Percentiles rank a stretch among this genome's conserved stretches.
Conservation (phyloP, 495 filamentous ascomycete species). For the Talaromyces thailandensis region DNA sequence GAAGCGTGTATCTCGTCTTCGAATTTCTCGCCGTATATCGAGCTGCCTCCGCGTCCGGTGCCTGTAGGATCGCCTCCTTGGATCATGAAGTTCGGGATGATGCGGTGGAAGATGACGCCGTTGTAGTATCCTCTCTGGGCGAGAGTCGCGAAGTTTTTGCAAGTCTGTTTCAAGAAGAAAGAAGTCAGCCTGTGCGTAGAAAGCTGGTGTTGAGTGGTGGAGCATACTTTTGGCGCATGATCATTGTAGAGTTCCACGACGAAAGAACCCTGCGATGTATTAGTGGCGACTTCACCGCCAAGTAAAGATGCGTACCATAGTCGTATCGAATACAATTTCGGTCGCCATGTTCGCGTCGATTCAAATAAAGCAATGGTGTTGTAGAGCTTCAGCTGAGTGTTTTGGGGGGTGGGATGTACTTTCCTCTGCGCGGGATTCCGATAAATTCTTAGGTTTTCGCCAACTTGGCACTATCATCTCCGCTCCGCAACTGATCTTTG, state of each 20-base stretch:
- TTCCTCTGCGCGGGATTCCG: not conserved
- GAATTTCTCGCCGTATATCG: conserved; percentile 92
- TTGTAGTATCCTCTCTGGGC: conserved; percentile 80
- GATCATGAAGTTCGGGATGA: conserved; percentile 95
- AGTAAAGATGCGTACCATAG: conserved; percentile 50
- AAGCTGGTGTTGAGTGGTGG: not conserved
- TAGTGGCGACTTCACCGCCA: conserved; percentile 8
- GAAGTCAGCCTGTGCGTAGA: not conserved
- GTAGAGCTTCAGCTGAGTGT: conserved; percentile 5
- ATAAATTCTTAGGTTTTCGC: not conserved
- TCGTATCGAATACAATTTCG: conserved; percentile 68
- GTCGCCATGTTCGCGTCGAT: conserved; percentile 52
- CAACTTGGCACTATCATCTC: not conserved
- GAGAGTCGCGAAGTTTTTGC: conserved; percentile 80
- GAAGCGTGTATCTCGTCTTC: conserved; percentile 75
- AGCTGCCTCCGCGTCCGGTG: conserved; percentile 81
- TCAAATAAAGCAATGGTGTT: not conserved
- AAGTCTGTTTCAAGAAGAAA: conserved; percentile 47
- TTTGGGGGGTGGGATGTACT: not conserved
- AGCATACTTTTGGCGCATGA: conserved; percentile 60
- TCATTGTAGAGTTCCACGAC: conserved; percentile 80
- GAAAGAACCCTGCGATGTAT: conserved; percentile 58
- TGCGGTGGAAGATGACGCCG: conserved; percentile 77
- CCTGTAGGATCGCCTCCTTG: conserved; percentile 95
- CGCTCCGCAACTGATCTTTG: not conserved